phyloP scores from a whole-genome alignment of 2,329 filamentous ascomycete species.

The Blumeriella jaapii region DNA sequence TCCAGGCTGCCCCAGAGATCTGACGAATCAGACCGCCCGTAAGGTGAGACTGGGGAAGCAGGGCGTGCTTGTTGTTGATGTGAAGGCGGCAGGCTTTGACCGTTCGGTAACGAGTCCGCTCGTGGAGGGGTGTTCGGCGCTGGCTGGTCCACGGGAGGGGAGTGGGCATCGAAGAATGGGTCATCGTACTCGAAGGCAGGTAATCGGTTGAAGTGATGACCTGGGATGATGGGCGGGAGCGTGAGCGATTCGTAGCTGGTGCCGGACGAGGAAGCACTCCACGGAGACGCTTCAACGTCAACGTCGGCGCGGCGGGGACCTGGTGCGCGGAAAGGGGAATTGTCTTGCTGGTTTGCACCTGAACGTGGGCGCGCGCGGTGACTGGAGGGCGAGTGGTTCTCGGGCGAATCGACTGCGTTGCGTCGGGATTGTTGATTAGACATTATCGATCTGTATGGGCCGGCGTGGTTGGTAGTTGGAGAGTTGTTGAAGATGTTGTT shows the following conservation, averaged over 20 bases:
- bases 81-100: slow-evolving; percentile 12
- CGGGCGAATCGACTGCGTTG: no score
- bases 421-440: no score
- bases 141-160: slow-evolving; percentile 5
- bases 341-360: background rate
- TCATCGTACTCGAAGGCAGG: slow-evolving; percentile 6
- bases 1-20: slow-evolving; percentile 13
- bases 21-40: slow-evolving; percentile 13
- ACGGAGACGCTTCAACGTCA: slow-evolving; percentile 2
- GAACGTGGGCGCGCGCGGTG: no score
- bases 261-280: slow-evolving; percentile 3
- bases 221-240: slow-evolving; percentile 16
- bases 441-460: no score
- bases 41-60: slow-evolving; percentile 8
- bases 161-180: slow-evolving; percentile 9
- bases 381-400: no score
- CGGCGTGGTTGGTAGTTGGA: no score
- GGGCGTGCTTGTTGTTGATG: slow-evolving; percentile 13
- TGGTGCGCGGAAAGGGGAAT: background rate
- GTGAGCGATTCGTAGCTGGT: slow-evolving; percentile 10
- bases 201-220: slow-evolving; percentile 7
- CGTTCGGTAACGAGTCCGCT: background rate
- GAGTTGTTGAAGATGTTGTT: no score
- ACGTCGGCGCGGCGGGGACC: background rate
- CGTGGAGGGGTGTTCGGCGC: slow-evolving; percentile 2